Conservation (phyloP, 2,329 filamentous ascomycete genomes). For the Neospermospora avenae region DNA sequence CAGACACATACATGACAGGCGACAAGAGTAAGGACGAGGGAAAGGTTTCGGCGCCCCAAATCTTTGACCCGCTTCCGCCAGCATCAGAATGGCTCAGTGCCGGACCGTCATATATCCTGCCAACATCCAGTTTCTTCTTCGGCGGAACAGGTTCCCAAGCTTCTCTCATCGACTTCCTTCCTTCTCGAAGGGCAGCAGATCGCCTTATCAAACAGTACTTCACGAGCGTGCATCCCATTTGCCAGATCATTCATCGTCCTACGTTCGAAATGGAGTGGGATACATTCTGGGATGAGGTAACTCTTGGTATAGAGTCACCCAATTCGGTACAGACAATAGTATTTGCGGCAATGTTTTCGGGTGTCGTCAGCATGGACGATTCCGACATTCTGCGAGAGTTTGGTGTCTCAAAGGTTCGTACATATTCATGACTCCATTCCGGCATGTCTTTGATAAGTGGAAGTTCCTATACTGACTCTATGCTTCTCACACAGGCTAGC, state of each 20-base stretch:
- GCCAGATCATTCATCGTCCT: conserved; percentile 61
- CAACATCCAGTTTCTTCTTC: conserved; percentile 53
- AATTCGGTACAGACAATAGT: conserved; percentile 65
- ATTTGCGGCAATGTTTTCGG: conserved; percentile 67
- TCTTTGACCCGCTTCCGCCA: conserved; percentile 23
- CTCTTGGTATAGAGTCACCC: conserved; percentile 57
- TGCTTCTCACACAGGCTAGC: conserved; percentile 37
- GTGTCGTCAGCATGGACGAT: conserved; percentile 63
- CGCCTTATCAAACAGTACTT: conserved; percentile 66
- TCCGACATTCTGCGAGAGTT: conserved; percentile 49
- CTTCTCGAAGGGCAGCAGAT: conserved; percentile 55
- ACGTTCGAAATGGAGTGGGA: conserved; percentile 64
- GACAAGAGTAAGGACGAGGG: conserved; percentile 16
- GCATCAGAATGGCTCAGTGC: conserved; percentile 58
- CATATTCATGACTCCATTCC: neutral
- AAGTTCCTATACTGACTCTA: neutral
- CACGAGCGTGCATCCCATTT: conserved; percentile 63
- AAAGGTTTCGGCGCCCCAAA: conserved; percentile 18
- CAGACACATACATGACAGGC: conserved; percentile 19
- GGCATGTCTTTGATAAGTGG: neutral
- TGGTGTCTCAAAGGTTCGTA: conserved; percentile 44
- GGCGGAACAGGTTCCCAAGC: conserved; percentile 47
- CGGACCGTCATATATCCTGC: conserved; percentile 44
- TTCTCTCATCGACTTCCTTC: conserved; percentile 58
- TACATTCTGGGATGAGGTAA: conserved; percentile 62